These are phyloP conservation scores for Phytophthora cactorum DNA, from an alignment of 352 stramenopile genomes.

Conservation along the genomic window DNA sequence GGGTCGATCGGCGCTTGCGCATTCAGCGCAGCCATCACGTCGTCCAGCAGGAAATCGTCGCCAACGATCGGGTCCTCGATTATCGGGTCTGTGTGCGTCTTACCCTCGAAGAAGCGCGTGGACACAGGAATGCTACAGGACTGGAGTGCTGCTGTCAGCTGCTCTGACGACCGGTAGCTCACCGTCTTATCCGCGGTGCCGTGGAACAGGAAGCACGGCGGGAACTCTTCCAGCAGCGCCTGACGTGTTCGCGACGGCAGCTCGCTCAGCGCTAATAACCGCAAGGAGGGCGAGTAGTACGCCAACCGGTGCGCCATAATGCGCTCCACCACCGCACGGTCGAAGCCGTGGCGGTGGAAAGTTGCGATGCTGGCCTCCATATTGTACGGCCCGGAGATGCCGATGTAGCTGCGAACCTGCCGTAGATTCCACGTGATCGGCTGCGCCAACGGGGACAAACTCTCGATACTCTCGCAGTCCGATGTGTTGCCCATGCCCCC, in stretches of 20 bases:
- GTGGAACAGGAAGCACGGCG: constrained; percentile 66
- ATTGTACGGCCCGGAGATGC: constrained; percentile 90
- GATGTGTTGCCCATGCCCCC: constrained; percentile 40
- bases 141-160: constrained; percentile 57
- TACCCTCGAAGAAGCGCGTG: constrained; percentile 77
- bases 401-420: constrained; percentile 82
- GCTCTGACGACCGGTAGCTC: constrained; percentile 57
- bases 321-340: constrained; percentile 70
- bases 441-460: constrained; percentile 34
- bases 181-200: constrained; percentile 72
- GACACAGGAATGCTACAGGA: constrained; percentile 52
- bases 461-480: constrained; percentile 43
- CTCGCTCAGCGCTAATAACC: constrained; percentile 49
- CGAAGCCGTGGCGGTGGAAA: constrained; percentile 88
- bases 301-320: constrained; percentile 82
- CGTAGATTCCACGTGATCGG: constrained; percentile 65
- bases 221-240: constrained; percentile 48
- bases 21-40: constrained; percentile 61
- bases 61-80: constrained; percentile 85
- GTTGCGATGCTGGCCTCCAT: constrained; percentile 74
- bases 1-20: constrained; percentile 45
- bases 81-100: constrained; percentile 94
- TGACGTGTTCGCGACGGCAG: constrained; percentile 34
- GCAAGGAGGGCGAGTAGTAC: constrained; percentile 64
- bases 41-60: constrained; percentile 65